Percentiles rank a stretch among this genome's conserved stretches.
Evolutionary conservation across 148 eudicot genomes (phyloP).

Genomic region (Silene conica): DNA sequence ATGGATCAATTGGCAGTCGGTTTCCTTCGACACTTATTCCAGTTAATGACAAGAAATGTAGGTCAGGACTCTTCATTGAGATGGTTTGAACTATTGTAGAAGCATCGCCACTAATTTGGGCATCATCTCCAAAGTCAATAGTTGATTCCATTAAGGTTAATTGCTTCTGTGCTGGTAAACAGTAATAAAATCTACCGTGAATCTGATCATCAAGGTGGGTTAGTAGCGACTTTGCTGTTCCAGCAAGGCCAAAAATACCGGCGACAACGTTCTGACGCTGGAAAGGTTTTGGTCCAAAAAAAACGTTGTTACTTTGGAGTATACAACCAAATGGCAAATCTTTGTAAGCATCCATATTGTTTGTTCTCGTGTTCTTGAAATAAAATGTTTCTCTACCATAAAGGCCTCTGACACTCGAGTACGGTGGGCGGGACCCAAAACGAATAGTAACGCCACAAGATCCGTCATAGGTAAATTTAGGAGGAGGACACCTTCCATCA

Average conservation of each 20-base stretch:
- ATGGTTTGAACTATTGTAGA: background rate
- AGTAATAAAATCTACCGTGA: conserved; percentile 3
- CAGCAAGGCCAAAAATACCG: conserved; percentile 10
- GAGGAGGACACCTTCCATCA: background rate
- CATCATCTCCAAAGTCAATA: conserved; percentile 12
- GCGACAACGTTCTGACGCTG: background rate
- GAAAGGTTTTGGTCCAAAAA: background rate
- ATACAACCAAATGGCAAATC: conserved; percentile 16
- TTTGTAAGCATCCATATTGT: background rate
- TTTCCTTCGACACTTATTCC: background rate
- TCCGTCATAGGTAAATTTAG: background rate
- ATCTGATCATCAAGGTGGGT: conserved; percentile 12
- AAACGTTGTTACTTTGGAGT: background rate
- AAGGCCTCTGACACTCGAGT: background rate
- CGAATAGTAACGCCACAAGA: background rate
- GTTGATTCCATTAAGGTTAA: background rate
- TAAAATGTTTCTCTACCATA: conserved; percentile 12
- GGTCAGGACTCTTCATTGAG: background rate
- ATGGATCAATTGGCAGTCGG: background rate
- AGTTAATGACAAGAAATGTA: background rate
- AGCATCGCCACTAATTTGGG: background rate
- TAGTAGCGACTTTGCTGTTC: conserved; percentile 5
- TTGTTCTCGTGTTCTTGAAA: background rate
- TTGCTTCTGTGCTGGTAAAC: background rate
- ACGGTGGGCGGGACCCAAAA: background rate